Conservation (phyloP, 371 early-diverging fungal genomes). For the Umbelopsis sp. region DNA sequence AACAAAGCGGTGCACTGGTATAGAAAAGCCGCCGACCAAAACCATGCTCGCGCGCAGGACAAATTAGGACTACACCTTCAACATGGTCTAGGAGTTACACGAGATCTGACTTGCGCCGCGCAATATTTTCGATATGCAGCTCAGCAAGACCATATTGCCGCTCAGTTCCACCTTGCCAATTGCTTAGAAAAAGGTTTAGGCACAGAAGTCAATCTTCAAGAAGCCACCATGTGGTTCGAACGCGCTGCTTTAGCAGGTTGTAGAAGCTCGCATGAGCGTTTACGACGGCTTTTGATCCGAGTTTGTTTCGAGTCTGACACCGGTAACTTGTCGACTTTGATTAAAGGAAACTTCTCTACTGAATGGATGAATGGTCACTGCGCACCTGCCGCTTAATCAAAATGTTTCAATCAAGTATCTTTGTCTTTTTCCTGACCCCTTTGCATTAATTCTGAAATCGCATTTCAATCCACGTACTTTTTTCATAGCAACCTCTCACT, state of each 20-base stretch:
- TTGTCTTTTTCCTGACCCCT: background rate
- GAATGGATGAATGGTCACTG: slow-evolving; percentile 4
- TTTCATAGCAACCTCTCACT: background rate
- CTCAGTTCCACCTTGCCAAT: slow-evolving; percentile 67
- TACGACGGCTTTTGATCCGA: slow-evolving; percentile 51
- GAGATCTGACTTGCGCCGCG: slow-evolving; percentile 59
- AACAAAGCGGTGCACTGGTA: slow-evolving; percentile 75
- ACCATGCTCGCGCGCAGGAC: slow-evolving; percentile 75
- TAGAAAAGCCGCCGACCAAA: slow-evolving; percentile 62
- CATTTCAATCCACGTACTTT: background rate
- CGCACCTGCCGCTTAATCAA: slow-evolving; percentile 2
- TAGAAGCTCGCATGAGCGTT: slow-evolving; percentile 57
- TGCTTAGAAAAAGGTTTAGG: slow-evolving; percentile 73
- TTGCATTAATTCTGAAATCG: background rate
- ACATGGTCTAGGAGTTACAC: slow-evolving; percentile 68
- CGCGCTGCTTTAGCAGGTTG: slow-evolving; percentile 66
- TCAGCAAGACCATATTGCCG: slow-evolving; percentile 61
- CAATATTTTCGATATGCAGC: slow-evolving; percentile 64
- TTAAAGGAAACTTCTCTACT: background rate
- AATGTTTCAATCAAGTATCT: background rate
- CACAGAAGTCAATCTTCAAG: slow-evolving; percentile 55
- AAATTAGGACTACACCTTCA: slow-evolving; percentile 81
- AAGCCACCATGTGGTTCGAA: slow-evolving; percentile 71
- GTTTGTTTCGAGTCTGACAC: slow-evolving; percentile 34
- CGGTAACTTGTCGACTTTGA: background rate